phyloP scores from a whole-genome alignment of 2,329 filamentous ascomycete species.

The Penicillium griseofulvum region DNA sequence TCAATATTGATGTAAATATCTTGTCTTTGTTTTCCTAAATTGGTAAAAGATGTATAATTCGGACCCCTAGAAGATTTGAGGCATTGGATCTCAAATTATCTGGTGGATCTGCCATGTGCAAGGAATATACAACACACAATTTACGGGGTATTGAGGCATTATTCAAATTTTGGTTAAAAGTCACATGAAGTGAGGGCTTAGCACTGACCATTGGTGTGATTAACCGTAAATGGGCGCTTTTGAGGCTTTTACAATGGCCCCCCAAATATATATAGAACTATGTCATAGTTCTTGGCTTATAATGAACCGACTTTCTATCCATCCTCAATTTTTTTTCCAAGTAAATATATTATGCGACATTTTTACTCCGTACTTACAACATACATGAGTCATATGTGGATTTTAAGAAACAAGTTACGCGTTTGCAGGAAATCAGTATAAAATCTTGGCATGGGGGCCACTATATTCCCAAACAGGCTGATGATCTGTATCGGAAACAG shows the following conservation, averaged over 20 bases:
- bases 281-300: neutral
- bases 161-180: neutral
- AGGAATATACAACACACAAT: neutral
- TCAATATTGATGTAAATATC: neutral
- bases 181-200: neutral
- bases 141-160: neutral
- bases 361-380: too few relatives aligned
- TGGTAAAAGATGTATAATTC: neutral
- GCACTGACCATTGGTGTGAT: neutral
- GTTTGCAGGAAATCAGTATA: neutral
- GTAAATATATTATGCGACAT: neutral
- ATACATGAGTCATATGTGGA: neutral
- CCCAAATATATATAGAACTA: neutral
- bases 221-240: slow-evolving; percentile 1
- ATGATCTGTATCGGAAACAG: neutral
- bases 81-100: neutral
- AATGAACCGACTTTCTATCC: neutral
- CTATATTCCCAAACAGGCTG: neutral
- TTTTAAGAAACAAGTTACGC: neutral
- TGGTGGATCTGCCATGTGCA: neutral
- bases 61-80: neutral
- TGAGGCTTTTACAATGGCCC: slow-evolving; percentile 13
- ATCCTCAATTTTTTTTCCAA: neutral
- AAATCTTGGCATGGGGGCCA: slow-evolving; percentile 3
- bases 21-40: neutral